phyloP scores from a whole-genome alignment of 163 green algal species.

The Chloroidium sp. region DNA sequence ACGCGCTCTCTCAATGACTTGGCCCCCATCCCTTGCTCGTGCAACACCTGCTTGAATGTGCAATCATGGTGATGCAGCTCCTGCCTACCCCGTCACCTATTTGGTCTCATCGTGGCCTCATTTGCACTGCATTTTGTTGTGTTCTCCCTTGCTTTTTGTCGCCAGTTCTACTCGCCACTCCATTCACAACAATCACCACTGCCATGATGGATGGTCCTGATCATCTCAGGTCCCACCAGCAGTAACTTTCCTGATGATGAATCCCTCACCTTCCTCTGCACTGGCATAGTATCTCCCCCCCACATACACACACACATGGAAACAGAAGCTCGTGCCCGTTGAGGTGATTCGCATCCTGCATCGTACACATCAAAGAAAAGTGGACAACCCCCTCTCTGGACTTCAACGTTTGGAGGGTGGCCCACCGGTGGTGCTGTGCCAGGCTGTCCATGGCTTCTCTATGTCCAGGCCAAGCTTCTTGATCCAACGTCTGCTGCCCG shows the following conservation, averaged over 20 bases:
- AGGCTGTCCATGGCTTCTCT: slow-evolving; percentile 45
- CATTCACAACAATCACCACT: too few relatives aligned
- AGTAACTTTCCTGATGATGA: not conserved
- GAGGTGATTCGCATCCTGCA: not conserved
- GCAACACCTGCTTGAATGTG: not conserved
- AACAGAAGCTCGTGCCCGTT: not conserved
- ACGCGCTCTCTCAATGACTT: not conserved
- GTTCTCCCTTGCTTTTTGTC: too few relatives aligned
- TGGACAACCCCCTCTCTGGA: not conserved
- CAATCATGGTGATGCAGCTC: too few relatives aligned
- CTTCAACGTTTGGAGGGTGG: not conserved
- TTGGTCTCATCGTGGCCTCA: not conserved
- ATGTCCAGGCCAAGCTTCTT: slow-evolving; percentile 40
- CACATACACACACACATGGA: not conserved
- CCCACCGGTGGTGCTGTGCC: slow-evolving; percentile 44
- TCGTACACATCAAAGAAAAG: not conserved
- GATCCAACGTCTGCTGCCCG: slow-evolving; percentile 61
- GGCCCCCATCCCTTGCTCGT: not conserved
- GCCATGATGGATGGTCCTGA: too few relatives aligned
- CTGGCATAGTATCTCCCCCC: not conserved
- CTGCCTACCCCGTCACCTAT: not conserved
- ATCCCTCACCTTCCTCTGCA: not conserved
- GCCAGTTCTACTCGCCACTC: too few relatives aligned
- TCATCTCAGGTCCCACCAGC: too few relatives aligned
- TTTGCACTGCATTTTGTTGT: not conserved